phyloP scores from a whole-genome alignment of 768 basidiomycete species.

The Obba rivulosa region DNA sequence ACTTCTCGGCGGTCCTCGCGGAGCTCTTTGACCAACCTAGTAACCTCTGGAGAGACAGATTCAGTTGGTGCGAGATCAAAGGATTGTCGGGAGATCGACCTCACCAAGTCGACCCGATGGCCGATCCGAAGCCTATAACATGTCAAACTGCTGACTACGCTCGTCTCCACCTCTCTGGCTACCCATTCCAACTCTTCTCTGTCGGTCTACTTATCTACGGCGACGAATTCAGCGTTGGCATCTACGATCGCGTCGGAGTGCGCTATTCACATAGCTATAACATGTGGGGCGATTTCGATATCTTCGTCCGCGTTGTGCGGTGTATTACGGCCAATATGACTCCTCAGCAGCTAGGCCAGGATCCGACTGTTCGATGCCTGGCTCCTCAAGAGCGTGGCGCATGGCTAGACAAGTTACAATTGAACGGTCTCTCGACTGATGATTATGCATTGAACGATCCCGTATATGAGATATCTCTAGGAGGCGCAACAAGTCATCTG shows the following conservation, averaged over 20 bases:
- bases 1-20: not conserved
- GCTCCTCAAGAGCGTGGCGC: no score
- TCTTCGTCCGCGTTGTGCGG: slow-evolving; percentile 24
- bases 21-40: not conserved
- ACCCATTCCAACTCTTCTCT: slow-evolving; percentile 26
- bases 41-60: not conserved
- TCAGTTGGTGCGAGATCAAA: not conserved
- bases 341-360: slow-evolving; percentile 4
- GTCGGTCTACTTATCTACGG: slow-evolving; percentile 26
- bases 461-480: no score
- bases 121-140: not conserved
- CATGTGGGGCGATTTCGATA: slow-evolving; percentile 17
- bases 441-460: no score
- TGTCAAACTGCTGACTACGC: slow-evolving; percentile 21
- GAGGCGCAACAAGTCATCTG: no score
- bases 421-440: no score
- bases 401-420: no score
- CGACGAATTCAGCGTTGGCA: slow-evolving; percentile 23
- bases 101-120: not conserved
- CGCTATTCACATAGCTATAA: slow-evolving; percentile 18
- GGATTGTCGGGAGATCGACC: not conserved
- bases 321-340: slow-evolving; percentile 2
- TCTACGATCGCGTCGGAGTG: slow-evolving; percentile 27
- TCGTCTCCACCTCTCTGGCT: slow-evolving; percentile 18
- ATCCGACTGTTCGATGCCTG: not conserved